Base-by-base conservation (phyloP, 192 early-diverging fungal species). In the Haplosporangium gracile region DNA sequence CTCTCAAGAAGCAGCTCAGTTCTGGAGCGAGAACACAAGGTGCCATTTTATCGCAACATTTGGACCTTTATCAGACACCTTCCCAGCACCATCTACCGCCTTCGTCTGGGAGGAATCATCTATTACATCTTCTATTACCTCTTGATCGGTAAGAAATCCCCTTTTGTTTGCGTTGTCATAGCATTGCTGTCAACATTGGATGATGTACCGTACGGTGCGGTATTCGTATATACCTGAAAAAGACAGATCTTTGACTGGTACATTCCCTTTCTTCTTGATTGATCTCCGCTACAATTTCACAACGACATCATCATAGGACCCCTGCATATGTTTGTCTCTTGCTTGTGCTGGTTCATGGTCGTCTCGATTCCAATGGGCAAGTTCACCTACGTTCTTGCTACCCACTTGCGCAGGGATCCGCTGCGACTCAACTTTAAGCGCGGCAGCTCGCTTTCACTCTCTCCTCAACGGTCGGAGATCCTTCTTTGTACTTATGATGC, bases 301-400 rank as follows among this genome's bases (percentile, higher is more conserved):
- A 42, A 24, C 43, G 89, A 70, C 85, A 81, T 57, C 88, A 74
- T 79, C n/a, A 72, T 94, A 87, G 95, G 93, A 1, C 98, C 98
- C 8, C 69, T 97, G 34, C 96, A 97, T 49, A 71, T 97, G 4
- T 49, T 95, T 4, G 95, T 97, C 7, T 94, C 95, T 40, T 89
- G 90, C 15, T 75, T 95, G 6, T 97, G 97, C 88, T 98, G 95
- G 93, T 94, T 98, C 71, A 89, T 93, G 13, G 95, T 99, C 47
- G 91, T 97, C 36, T 92, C 95, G 6, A 93, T 99, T 69, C 98
- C 98, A 6, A 99, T 99, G 98, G 96, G 95, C 43, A 97, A 97
- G 88, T 91, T 98, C 20, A 96, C 92, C 42, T 97, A 95, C 78
- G 95, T 95, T 39, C 89, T 99, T 38, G 88, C 95, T 38, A 91